Percentiles rank a stretch among this genome's conserved stretches.
Evolutionary conservation across 2,329 filamentous ascomycete species (phyloP).

Genomic region (Aspergillus texensis): DNA sequence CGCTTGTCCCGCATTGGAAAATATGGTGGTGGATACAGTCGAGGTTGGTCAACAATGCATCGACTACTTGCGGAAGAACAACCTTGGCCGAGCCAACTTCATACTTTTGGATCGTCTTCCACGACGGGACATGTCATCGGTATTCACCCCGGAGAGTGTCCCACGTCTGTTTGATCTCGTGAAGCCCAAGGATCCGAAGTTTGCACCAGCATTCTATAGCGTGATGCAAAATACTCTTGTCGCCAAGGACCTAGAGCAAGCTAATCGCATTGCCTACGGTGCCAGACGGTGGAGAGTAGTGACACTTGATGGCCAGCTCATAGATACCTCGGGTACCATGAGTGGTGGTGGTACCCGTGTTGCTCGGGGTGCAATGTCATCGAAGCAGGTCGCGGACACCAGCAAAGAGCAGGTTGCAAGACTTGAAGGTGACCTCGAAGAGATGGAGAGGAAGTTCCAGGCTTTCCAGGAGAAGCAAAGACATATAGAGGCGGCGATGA

Average conservation of each 20-base stretch:
- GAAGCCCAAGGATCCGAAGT: conserved; percentile 82
- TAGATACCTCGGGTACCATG: conserved; percentile 99
- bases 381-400: conserved; percentile 84
- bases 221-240: conserved; percentile 95
- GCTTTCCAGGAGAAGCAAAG: conserved; percentile 83
- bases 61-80: conserved; percentile 95
- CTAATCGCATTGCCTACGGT: conserved; percentile 95
- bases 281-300: conserved; percentile 94
- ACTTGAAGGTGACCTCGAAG: conserved; percentile 83
- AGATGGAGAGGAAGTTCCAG: conserved; percentile 78
- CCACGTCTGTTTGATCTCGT: conserved; percentile 92
- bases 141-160: conserved; percentile 88
- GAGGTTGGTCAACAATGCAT: conserved; percentile 98
- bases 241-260: conserved; percentile 88
- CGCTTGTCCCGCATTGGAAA: conserved; percentile 86
- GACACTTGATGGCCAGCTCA: conserved; percentile 90
- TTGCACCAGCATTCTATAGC: conserved; percentile 90
- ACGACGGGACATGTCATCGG: conserved; percentile 72
- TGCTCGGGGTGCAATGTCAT: conserved; percentile 93
- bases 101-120: conserved; percentile 90
- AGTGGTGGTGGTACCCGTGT: conserved; percentile 91
- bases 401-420: conserved; percentile 86
- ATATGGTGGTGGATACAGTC: conserved; percentile 95
- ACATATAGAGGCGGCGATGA: conserved; percentile 73
- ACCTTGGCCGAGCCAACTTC: conserved; percentile 93